Evolutionary conservation across 1,284 basidiomycete genomes (phyloP).

Genomic region (Cryptococcus sp.): DNA sequence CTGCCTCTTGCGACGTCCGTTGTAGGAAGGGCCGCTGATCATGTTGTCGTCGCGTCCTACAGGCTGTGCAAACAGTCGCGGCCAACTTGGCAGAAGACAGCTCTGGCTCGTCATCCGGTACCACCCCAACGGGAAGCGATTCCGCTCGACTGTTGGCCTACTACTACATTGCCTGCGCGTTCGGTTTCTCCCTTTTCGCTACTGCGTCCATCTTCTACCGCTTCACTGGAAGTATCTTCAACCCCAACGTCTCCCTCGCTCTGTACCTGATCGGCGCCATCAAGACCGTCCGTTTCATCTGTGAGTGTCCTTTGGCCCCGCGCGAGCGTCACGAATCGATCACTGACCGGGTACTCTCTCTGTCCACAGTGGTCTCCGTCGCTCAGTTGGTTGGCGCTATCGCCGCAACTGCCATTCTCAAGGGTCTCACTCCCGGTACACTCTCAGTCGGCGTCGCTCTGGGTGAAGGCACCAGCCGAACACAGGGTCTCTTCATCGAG

Average conservation of each 20-base stretch:
- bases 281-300: slow-evolving; percentile 62
- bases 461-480: slow-evolving; percentile 27
- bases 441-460: slow-evolving; percentile 61
- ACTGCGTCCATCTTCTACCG: slow-evolving; percentile 74
- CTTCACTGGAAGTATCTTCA: slow-evolving; percentile 69
- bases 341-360: neutral
- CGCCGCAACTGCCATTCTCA: slow-evolving; percentile 59
- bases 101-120: slow-evolving; percentile 12
- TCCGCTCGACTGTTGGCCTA: slow-evolving; percentile 31
- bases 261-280: slow-evolving; percentile 65
- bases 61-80: slow-evolving; percentile 35
- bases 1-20: neutral
- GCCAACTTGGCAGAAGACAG: slow-evolving; percentile 22
- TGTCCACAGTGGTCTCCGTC: slow-evolving; percentile 58
- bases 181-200: slow-evolving; percentile 68
- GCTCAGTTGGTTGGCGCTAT: slow-evolving; percentile 58
- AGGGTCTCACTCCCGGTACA: slow-evolving; percentile 63
- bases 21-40: neutral
- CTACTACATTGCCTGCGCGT: slow-evolving; percentile 64
- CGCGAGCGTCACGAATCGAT: neutral
- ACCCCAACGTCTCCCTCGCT: slow-evolving; percentile 67
- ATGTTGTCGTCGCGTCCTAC: neutral
- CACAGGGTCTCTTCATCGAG: slow-evolving; percentile 66
- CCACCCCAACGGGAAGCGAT: slow-evolving; percentile 23
- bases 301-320: slow-evolving; percentile 21